Percentiles rank a stretch among this genome's conserved stretches.
Evolutionary conservation across 345 rosid species (phyloP).

Genomic region (Clausena lansium): DNA sequence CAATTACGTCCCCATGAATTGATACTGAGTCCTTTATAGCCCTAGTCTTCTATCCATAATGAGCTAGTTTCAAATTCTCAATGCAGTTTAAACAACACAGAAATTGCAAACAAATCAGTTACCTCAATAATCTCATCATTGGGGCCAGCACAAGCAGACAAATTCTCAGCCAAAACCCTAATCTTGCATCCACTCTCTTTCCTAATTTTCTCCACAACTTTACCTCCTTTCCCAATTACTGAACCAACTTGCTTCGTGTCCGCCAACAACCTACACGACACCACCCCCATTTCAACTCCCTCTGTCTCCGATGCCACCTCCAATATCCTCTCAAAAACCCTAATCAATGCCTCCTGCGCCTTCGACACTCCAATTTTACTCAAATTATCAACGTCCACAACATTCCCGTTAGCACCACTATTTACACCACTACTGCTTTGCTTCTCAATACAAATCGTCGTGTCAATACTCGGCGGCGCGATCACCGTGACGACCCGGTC

Average conservation of each 20-base stretch:
- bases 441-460: constrained; percentile 9
- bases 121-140: constrained; percentile 89
- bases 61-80: background rate
- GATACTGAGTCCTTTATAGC: background rate
- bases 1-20: background rate
- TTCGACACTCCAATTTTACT: constrained; percentile 53
- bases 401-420: constrained; percentile 14
- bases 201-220: constrained; percentile 72
- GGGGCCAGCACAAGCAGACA: constrained; percentile 62
- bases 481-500: constrained; percentile 72
- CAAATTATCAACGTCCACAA: constrained; percentile 1
- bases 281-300: constrained; percentile 35
- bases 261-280: constrained; percentile 71
- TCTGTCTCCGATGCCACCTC: constrained; percentile 61
- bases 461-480: constrained; percentile 32
- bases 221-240: constrained; percentile 88
- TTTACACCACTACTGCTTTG: background rate
- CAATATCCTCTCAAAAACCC: constrained; percentile 71
- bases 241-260: constrained; percentile 71
- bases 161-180: constrained; percentile 58
- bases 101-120: background rate
- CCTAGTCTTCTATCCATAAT: background rate
- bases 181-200: constrained; percentile 71
- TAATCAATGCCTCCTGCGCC: constrained; percentile 77
- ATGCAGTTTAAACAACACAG: background rate